Evolutionary conservation across 257 asterid species (phyloP), one percentile per base, ranked within the genome.

Genomic region (Jasminum sambac): DNA sequence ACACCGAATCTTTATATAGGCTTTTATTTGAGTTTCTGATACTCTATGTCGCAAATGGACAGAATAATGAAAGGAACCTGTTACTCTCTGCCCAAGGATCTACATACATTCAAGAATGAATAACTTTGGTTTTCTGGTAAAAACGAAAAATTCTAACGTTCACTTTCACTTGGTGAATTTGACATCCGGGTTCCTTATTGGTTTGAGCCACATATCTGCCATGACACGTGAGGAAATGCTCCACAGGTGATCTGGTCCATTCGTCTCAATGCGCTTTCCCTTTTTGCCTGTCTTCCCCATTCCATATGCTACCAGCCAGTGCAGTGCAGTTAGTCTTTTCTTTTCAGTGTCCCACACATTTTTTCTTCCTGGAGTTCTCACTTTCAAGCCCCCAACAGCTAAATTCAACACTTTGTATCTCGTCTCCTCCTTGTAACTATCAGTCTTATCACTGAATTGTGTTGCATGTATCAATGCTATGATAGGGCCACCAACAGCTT

Each of bases 191-290:
- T 91, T 94, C 67, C 98, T 82, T 59, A 91, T 91, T 16, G 91
- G 83, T 67, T 91, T 91, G 72, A 94, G 98, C 99, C 99, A 94
- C 97, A 89, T 94, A 76, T 88, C 97, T 0, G 96, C 97, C 95
- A 91, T 85, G 19, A 88, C 80, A 8, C 97, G 78, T 11, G 96
- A 86, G 19, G 96, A 86, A 37, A 88, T 68, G 87, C 96, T 94
- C 97, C 97, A 94, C 8, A 91, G 60, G 24, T 77, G 42, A 69
- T 91, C 88, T 26, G 84, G 86, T 11, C 88, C 90, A 72, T 80
- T 82, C 8, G 77, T 43, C 3, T 64, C 82, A 44, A 16, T 58
- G 5, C 75, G 78, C 75, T 82, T 91, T 34, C 88, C 89, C 76
- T 75, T 91, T 74, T 85, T 88, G 42, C 70, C 84, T 0, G 73